These are phyloP conservation scores for Schoenoplectus tabernaemontani DNA, from an alignment of 202 grass and related monocot genomes.

Conservation along the genomic window DNA sequence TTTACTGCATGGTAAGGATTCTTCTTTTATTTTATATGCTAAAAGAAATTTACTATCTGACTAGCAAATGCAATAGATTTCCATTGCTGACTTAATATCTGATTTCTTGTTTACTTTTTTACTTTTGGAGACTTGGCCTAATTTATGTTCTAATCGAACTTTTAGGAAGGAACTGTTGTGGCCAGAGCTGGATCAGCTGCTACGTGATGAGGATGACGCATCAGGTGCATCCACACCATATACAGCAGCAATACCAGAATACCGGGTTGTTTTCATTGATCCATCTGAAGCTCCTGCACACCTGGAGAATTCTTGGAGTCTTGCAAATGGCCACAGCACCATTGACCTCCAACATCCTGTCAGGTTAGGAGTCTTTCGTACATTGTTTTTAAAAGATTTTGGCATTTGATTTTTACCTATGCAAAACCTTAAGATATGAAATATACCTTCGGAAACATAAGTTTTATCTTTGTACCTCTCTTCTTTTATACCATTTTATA, in stretches of 20 bases:
- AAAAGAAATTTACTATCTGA: not conserved
- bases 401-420: not conserved
- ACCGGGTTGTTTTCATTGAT: slow-evolving; percentile 65
- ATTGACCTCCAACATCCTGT: slow-evolving; percentile 76
- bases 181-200: slow-evolving; percentile 75
- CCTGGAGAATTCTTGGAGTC: slow-evolving; percentile 54
- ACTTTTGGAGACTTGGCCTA: not conserved
- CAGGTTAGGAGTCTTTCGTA: slow-evolving; percentile 44
- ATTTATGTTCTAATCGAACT: not conserved
- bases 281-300: slow-evolving; percentile 33
- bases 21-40: not conserved
- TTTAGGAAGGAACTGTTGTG: slow-evolving; percentile 81
- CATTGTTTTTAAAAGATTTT: not conserved
- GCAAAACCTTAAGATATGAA: not conserved
- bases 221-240: slow-evolving; percentile 74
- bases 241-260: slow-evolving; percentile 85
- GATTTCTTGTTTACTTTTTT: not conserved
- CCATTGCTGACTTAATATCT: not conserved
- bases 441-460: not conserved
- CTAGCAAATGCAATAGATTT: not conserved
- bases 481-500: not conserved
- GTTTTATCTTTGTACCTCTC: not conserved
- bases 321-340: slow-evolving; percentile 59
- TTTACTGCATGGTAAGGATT: slow-evolving; percentile 65
- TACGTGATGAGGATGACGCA: slow-evolving; percentile 45